Percentiles rank a stretch among this genome's conserved stretches.
phyloP scores from a whole-genome alignment of 108 stramenopile species.

The Skeletonema tropicum region DNA sequence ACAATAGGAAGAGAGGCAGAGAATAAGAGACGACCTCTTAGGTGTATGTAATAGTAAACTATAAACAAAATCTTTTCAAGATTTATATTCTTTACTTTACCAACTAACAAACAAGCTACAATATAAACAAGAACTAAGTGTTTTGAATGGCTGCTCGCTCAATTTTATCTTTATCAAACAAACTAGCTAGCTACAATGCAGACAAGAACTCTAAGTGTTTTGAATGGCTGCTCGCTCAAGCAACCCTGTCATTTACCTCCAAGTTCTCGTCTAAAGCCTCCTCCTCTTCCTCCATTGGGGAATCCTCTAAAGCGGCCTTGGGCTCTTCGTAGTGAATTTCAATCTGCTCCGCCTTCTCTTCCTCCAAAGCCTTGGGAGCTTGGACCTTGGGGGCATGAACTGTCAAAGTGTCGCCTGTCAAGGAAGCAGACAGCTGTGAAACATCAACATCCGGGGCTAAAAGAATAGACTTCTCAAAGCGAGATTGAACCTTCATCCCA shows the following conservation, averaged over 20 bases:
- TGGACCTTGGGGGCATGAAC: constrained; percentile 38
- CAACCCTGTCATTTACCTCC: not conserved
- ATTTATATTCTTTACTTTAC: not conserved
- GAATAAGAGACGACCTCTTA: not conserved
- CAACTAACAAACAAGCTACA: not conserved
- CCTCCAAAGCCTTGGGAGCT: constrained; percentile 11
- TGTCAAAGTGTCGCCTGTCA: constrained; percentile 27
- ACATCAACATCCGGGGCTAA: constrained; percentile 33
- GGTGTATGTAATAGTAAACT: not conserved
- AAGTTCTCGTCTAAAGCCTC: not conserved
- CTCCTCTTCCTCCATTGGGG: not conserved
- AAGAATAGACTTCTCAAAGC: constrained; percentile 43
- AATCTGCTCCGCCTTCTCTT: constrained; percentile 20
- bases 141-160: not conserved
- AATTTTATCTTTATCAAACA: too few species aligned
- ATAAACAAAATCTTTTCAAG: not conserved
- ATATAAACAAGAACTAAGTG: not conserved
- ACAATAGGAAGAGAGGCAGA: not conserved
- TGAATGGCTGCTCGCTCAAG: too few species aligned
- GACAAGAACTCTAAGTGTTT: too few species aligned
- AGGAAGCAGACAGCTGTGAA: constrained; percentile 22
- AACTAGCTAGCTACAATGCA: too few species aligned
- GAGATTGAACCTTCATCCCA: constrained; percentile 33
- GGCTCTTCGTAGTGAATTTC: constrained; percentile 22
- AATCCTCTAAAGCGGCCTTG: not conserved